Conservation (phyloP, 176 grass and related monocot genomes). For the Zea luxurians region DNA sequence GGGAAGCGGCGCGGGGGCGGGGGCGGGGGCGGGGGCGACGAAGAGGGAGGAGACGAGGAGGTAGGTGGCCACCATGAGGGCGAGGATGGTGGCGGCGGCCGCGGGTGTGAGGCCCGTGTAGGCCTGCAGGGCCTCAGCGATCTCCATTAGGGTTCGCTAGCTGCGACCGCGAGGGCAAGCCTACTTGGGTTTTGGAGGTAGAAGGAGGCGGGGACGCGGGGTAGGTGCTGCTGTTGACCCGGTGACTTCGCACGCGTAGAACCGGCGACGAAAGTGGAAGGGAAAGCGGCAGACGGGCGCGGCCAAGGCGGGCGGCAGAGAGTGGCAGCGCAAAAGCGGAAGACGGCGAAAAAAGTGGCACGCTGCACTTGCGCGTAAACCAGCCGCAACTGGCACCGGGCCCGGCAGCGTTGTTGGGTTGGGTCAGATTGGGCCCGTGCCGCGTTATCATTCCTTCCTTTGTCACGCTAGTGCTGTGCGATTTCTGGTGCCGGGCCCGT, state of each 20-base stretch:
- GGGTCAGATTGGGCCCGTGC: background rate
- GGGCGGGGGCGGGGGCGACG: constrained; percentile 41
- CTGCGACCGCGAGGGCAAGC: background rate
- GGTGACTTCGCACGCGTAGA: constrained; percentile 6
- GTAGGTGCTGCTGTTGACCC: constrained; percentile 24
- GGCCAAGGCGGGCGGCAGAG: background rate
- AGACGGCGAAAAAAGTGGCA: constrained; percentile 13
- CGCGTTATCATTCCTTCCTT: too few species aligned
- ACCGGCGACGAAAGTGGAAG: background rate
- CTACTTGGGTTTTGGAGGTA: background rate
- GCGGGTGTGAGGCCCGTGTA: constrained; percentile 85
- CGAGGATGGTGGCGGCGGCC: constrained; percentile 74
- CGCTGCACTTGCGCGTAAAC: background rate
- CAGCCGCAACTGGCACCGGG: background rate
- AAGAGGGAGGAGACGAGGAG: constrained; percentile 74
- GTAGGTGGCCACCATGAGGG: constrained; percentile 78
- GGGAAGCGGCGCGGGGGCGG: background rate
- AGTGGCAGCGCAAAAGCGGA: constrained; percentile 19
- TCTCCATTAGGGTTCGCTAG: constrained; percentile 34
- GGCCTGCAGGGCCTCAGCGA: constrained; percentile 54
- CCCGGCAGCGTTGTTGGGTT: background rate
- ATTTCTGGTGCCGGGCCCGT: too few species aligned
- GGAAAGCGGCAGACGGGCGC: background rate
- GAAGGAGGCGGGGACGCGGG: background rate
- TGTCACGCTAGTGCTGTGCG: too few species aligned